Conservation (phyloP, 1,284 basidiomycete species). For the Trichosporon sp. region DNA sequence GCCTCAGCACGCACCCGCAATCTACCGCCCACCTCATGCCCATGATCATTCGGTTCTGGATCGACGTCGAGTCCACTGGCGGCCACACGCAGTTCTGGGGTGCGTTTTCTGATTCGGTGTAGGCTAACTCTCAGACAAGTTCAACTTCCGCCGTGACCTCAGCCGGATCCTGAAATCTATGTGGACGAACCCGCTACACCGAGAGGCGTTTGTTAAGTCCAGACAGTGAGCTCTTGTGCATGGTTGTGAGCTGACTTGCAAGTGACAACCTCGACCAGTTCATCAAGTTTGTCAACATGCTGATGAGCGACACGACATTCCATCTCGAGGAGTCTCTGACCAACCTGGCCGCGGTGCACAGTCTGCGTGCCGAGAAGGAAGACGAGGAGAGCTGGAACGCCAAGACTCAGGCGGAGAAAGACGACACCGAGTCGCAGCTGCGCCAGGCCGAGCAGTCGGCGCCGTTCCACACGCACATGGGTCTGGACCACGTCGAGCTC, state of each 20-base stretch:
- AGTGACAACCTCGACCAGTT: constrained; percentile 83
- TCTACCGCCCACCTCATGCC: constrained; percentile 86
- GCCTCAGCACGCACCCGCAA: constrained; percentile 77
- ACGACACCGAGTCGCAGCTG: constrained; percentile 76
- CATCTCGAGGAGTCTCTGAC: constrained; percentile 94
- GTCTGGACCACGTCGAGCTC: constrained; percentile 79
- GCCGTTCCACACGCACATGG: constrained; percentile 78
- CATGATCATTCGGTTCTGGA: constrained; percentile 90
- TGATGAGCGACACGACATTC: constrained; percentile 99
- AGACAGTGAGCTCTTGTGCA: constrained; percentile 58
- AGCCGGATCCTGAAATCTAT: constrained; percentile 77
- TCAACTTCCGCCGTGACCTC: constrained; percentile 65
- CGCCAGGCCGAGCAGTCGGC: constrained; percentile 76
- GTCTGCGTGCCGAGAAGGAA: constrained; percentile 78
- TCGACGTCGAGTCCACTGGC: constrained; percentile 95
- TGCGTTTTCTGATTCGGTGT: constrained; percentile 51
- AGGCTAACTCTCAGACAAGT: constrained; percentile 33
- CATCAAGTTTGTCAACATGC: constrained; percentile 90
- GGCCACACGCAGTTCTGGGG: constrained; percentile 95
- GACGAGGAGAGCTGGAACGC: constrained; percentile 65
- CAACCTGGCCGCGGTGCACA: constrained; percentile 81
- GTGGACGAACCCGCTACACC: constrained; percentile 82
- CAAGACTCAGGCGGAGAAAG: constrained; percentile 64
- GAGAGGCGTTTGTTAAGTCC: constrained; percentile 73
- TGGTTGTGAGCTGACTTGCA: constrained; percentile 39